These are phyloP conservation scores for Diaporthe batatas DNA, from an alignment of 2,329 filamentous ascomycete species.

Conservation along the genomic window DNA sequence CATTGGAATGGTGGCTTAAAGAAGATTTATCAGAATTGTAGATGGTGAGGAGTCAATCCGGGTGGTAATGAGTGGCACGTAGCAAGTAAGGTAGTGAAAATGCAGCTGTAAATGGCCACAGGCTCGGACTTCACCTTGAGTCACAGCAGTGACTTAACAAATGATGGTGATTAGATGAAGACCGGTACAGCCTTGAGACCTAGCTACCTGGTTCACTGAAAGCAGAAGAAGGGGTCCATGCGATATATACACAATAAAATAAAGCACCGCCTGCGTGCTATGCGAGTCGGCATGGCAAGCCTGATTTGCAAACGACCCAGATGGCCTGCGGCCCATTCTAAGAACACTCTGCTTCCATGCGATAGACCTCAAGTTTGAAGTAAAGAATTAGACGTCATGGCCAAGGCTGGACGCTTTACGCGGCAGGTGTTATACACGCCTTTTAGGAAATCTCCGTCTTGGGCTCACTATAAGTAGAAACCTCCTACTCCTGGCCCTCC, in stretches of 20 bases:
- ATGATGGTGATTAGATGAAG: too few relatives aligned
- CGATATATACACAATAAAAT: not conserved
- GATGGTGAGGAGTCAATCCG: too few relatives aligned
- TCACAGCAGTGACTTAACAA: not conserved
- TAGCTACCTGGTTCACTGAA: too few relatives aligned
- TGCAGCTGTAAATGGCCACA: not conserved
- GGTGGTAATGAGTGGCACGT: not conserved
- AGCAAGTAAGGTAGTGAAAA: too few relatives aligned
- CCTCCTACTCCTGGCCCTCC: not conserved
- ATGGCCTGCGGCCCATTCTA: not conserved
- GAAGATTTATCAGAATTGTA: too few relatives aligned
- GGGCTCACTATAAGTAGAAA: conserved; percentile 13
- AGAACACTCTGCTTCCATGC: not conserved
- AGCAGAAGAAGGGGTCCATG: too few relatives aligned
- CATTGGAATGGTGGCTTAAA: too few relatives aligned
- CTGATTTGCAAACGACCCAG: not conserved
- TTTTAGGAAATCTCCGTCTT: not conserved
- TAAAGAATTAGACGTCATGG: conserved; percentile 4
- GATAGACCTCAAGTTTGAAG: not conserved
- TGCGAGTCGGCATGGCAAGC: not conserved
- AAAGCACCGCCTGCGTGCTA: not conserved
- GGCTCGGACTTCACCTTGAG: not conserved
- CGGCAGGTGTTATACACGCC: not conserved
- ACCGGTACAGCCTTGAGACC: not conserved
- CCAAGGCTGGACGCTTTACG: not conserved